Percentiles rank a stretch among this genome's conserved stretches.
These are phyloP conservation scores for Calonectria naviculata DNA, from an alignment of 2,329 filamentous ascomycete genomes.

Conservation along the genomic window DNA sequence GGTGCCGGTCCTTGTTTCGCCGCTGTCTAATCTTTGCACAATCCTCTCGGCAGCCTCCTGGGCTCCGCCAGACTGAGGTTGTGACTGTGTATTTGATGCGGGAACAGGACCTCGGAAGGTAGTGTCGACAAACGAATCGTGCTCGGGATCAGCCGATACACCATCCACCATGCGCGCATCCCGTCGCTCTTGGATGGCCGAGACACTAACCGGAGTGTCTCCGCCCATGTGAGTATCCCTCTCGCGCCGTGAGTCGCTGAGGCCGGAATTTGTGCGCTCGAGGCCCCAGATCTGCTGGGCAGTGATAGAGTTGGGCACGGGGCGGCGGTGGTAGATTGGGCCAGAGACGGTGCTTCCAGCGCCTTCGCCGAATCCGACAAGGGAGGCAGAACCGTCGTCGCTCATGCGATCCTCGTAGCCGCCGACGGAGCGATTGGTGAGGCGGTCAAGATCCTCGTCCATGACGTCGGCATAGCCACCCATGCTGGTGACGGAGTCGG, in stretches of 20 bases:
- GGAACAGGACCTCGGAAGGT: slow-evolving; percentile 69
- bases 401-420: slow-evolving; percentile 80
- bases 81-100: slow-evolving; percentile 43
- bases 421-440: slow-evolving; percentile 58
- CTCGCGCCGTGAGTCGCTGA: slow-evolving; percentile 58
- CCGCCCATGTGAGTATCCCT: slow-evolving; percentile 46
- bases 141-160: slow-evolving; percentile 68
- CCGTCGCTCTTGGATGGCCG: slow-evolving; percentile 61
- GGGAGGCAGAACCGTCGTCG: slow-evolving; percentile 83
- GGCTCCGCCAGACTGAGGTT: slow-evolving; percentile 30
- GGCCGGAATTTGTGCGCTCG: slow-evolving; percentile 63
- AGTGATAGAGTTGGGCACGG: slow-evolving; percentile 54
- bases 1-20: slow-evolving; percentile 53
- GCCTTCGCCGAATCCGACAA: slow-evolving; percentile 94
- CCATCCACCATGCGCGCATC: slow-evolving; percentile 77
- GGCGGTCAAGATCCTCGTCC: slow-evolving; percentile 63
- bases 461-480: slow-evolving; percentile 57
- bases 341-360: slow-evolving; percentile 87
- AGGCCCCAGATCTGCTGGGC: slow-evolving; percentile 54
- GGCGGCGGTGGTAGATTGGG: slow-evolving; percentile 72
- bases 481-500: slow-evolving; percentile 68
- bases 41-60: slow-evolving; percentile 74
- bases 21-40: slow-evolving; percentile 66
- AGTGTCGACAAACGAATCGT: slow-evolving; percentile 72
- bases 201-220: slow-evolving; percentile 58